Conservation (phyloP, 768 basidiomycete species). For the Lentinula edodes region DNA sequence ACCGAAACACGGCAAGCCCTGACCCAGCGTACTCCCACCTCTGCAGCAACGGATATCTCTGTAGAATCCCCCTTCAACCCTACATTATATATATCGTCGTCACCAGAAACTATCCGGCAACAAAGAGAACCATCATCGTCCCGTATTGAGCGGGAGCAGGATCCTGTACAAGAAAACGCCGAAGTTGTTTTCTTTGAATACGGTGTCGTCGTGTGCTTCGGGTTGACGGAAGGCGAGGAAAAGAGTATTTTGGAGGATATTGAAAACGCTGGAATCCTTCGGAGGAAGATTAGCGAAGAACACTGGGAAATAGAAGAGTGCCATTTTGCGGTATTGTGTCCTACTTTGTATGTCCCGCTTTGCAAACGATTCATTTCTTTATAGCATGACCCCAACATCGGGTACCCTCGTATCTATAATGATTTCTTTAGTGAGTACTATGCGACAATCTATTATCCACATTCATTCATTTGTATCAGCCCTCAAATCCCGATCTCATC, state of each 20-base stretch:
- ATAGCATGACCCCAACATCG: constrained; percentile 78
- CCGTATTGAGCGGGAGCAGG: constrained; percentile 8
- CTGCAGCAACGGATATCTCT: constrained; percentile 8
- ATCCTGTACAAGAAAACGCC: constrained; percentile 47
- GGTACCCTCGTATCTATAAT: constrained; percentile 90
- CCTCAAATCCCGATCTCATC: constrained; percentile 85
- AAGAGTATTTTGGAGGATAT: constrained; percentile 81
- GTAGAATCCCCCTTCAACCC: constrained; percentile 11
- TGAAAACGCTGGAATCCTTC: constrained; percentile 63
- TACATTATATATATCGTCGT: constrained; percentile 2
- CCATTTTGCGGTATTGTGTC: constrained; percentile 70
- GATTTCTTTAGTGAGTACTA: constrained; percentile 83
- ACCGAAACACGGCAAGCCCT: constrained; percentile 25
- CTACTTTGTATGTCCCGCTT: constrained; percentile 2
- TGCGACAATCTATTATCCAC: background rate
- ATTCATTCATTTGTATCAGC: constrained; percentile 37
- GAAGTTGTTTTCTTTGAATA: constrained; percentile 82
- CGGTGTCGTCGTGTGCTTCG: constrained; percentile 92
- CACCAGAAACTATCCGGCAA: constrained; percentile 6
- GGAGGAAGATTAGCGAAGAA: constrained; percentile 51
- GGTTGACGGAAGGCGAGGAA: constrained; percentile 76
- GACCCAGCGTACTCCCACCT: constrained; percentile 9
- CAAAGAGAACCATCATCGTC: background rate
- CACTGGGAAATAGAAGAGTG: constrained; percentile 94
- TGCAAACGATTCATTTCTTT: constrained; percentile 6